A percentile compares a stretch with the other conserved stretches of the same genome.
Conservation (phyloP, 2,329 filamentous ascomycete genomes). For the Emergomyces orientalis region DNA sequence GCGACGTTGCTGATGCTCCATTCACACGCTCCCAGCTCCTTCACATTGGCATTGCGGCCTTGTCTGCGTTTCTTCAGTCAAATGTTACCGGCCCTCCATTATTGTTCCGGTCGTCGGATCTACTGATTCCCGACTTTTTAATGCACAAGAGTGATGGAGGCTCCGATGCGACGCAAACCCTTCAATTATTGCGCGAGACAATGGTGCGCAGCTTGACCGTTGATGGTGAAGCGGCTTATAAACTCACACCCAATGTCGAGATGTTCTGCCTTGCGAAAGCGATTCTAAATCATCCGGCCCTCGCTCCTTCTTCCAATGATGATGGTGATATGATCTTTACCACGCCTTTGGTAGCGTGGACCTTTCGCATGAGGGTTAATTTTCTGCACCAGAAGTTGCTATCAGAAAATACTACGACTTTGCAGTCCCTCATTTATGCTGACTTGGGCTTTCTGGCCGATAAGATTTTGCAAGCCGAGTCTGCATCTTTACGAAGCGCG, state of each 20-base stretch:
- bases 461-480: conserved; percentile 22
- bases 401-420: conserved; percentile 50
- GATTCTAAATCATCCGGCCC: conserved; percentile 42
- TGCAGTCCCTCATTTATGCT: conserved; percentile 53
- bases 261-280: conserved; percentile 68
- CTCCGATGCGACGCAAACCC: conserved; percentile 11
- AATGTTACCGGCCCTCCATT: conserved; percentile 83
- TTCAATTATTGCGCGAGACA: conserved; percentile 43
- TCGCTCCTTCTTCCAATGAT: conserved; percentile 17
- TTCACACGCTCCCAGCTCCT: conserved; percentile 33
- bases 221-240: conserved; percentile 81
- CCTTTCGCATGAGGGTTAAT: conserved; percentile 61
- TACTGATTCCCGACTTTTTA: conserved; percentile 40
- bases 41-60: conserved; percentile 55
- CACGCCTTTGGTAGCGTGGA: conserved; percentile 39
- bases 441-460: conserved; percentile 47
- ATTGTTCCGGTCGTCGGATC: conserved; percentile 44
- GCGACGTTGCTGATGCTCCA: background rate
- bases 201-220: conserved; percentile 62
- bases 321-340: conserved; percentile 28
- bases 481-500: conserved; percentile 19
- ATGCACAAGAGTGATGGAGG: conserved; percentile 31
- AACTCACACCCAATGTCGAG: conserved; percentile 72
- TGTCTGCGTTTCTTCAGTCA: conserved; percentile 73
- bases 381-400: conserved; percentile 63